Conservation (phyloP, 768 basidiomycete genomes). For the Brasilioporus rufonigricans region DNA sequence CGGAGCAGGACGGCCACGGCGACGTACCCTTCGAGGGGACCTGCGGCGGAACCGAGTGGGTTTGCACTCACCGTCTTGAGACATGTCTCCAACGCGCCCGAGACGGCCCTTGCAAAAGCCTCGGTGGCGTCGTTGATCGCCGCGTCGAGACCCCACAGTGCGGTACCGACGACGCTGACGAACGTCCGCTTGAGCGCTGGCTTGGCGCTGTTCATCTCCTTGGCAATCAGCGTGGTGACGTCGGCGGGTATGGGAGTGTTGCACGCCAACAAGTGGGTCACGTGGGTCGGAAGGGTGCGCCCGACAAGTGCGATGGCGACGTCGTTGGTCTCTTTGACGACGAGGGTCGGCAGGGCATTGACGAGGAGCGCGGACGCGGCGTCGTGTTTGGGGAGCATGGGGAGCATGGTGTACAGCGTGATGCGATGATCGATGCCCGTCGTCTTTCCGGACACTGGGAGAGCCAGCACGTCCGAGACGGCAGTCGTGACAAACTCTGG, state of each 20-base stretch:
- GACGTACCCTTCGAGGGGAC: conserved; percentile 63
- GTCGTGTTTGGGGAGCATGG: conserved; percentile 46
- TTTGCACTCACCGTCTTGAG: conserved; percentile 65
- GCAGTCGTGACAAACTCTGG: conserved; percentile 43
- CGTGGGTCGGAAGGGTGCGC: conserved; percentile 54
- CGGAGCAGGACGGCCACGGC: conserved; percentile 68
- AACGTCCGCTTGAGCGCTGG: conserved; percentile 55
- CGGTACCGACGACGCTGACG: conserved; percentile 57
- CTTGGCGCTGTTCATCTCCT: conserved; percentile 72
- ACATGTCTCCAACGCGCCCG: conserved; percentile 64
- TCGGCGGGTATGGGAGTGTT: conserved; percentile 44
- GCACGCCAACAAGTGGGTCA: conserved; percentile 49
- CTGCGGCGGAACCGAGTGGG: conserved; percentile 52
- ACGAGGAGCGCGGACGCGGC: conserved; percentile 45
- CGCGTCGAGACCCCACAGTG: conserved; percentile 48
- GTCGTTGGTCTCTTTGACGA: conserved; percentile 81
- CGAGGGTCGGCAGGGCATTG: conserved; percentile 40
- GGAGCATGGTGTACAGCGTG: conserved; percentile 77
- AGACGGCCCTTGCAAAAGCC: conserved; percentile 51
- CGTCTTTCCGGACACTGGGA: conserved; percentile 84
- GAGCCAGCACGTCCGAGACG: conserved; percentile 63
- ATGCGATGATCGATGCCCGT: conserved; percentile 83
- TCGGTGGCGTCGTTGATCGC: conserved; percentile 44
- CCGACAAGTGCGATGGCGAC: conserved; percentile 53
- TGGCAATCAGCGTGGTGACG: conserved; percentile 49